Conservation (phyloP, 306 rosid genomes). For the Senna tora region DNA sequence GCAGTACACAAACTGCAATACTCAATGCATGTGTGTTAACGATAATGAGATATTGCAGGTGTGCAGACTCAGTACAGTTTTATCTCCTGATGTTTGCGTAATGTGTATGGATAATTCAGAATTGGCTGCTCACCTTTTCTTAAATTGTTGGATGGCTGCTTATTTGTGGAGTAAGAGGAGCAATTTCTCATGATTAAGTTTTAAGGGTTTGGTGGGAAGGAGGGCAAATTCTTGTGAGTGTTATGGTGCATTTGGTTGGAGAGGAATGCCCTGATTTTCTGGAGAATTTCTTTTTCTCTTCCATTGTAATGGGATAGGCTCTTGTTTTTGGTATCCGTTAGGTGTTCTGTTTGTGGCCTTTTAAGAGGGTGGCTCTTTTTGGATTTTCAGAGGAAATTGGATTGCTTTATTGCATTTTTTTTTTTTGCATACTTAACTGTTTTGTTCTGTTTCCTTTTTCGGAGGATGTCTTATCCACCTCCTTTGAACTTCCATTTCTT, state of each 20-base stretch:
- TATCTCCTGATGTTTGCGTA: no score
- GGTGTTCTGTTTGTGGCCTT: no score
- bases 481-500: neutral
- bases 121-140: neutral
- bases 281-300: no score
- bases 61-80: neutral
- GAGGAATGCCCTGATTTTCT: neutral
- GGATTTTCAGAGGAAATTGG: neutral
- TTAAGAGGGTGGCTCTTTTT: no score
- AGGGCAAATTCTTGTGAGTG: neutral
- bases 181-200: neutral
- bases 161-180: neutral
- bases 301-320: no score
- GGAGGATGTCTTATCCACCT: neutral
- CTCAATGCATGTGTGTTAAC: neutral
- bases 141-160: neutral
- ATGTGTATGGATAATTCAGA: no score
- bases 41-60: neutral
- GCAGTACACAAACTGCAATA: neutral
- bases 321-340: no score
- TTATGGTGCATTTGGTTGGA: neutral
- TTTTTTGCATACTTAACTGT: neutral
- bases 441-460: neutral
- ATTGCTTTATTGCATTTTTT: neutral
- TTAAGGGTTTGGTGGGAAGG: neutral